Conservation (phyloP, 1,139 yeast genomes). For the Yamadazyma atlantica region DNA sequence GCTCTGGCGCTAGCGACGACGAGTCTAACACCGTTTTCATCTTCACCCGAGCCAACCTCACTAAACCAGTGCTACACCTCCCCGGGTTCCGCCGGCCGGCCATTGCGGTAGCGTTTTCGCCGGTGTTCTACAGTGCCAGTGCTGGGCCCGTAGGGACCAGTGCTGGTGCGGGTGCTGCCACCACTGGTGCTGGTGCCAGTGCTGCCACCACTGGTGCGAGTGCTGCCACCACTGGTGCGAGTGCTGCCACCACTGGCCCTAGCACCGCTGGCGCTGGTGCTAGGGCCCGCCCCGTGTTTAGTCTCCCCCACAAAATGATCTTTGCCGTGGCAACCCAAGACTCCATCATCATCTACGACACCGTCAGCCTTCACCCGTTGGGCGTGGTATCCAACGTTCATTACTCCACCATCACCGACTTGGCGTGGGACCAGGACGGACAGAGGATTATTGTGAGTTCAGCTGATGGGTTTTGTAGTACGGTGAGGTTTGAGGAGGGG, state of each 20-base stretch:
- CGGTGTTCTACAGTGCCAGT: slow-evolving; percentile 62
- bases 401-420: slow-evolving; percentile 84
- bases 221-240: too few relatives aligned
- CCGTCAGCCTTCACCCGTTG: slow-evolving; percentile 65
- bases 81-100: slow-evolving; percentile 86
- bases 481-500: slow-evolving; percentile 48
- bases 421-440: slow-evolving; percentile 84
- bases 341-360: slow-evolving; percentile 79
- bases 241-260: too few relatives aligned
- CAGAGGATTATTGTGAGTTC: slow-evolving; percentile 72
- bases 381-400: slow-evolving; percentile 80
- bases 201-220: too few relatives aligned
- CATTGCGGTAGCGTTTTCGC: slow-evolving; percentile 76
- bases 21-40: slow-evolving; percentile 67
- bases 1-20: too few relatives aligned
- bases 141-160: too few relatives aligned
- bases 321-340: slow-evolving; percentile 95
- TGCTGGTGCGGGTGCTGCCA: too few relatives aligned
- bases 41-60: slow-evolving; percentile 68
- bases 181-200: too few relatives aligned
- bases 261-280: slow-evolving; percentile 76
- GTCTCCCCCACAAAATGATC: slow-evolving; percentile 72
- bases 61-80: slow-evolving; percentile 69
- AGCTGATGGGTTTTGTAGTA: slow-evolving; percentile 91
- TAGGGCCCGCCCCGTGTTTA: slow-evolving; percentile 54